phyloP scores from a whole-genome alignment of 106 monocot species.

The Allium sativum region DNA sequence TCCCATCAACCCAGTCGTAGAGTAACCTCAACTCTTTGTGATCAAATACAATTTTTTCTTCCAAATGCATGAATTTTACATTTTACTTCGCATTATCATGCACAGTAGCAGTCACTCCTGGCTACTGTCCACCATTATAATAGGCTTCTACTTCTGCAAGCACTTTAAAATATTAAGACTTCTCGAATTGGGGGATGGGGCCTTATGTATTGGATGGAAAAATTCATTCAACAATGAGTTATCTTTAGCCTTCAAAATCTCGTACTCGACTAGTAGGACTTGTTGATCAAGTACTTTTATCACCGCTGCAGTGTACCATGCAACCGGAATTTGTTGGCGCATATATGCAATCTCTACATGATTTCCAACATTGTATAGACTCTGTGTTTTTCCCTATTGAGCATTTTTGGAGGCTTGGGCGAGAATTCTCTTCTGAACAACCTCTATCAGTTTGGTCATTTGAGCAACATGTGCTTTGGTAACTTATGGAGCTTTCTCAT shows the following conservation, averaged over 20 bases:
- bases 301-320: conserved; percentile 29
- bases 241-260: background rate
- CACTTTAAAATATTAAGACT: conserved; percentile 1
- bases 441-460: background rate
- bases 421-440: too few relatives aligned
- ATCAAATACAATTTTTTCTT: conserved; percentile 29
- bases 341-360: conserved; percentile 23
- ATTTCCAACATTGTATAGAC: conserved; percentile 1
- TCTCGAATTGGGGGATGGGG: background rate
- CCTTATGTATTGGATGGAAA: conserved; percentile 7
- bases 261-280: conserved; percentile 22
- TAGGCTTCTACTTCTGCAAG: conserved; percentile 16
- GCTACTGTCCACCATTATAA: conserved; percentile 4
- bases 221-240: conserved; percentile 5
- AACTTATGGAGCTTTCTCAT: background rate
- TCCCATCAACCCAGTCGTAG: conserved; percentile 38
- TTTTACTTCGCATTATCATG: conserved; percentile 3
- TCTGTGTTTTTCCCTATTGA: background rate
- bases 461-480: background rate
- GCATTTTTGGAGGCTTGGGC: too few relatives aligned
- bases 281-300: conserved; percentile 17
- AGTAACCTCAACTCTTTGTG: conserved; percentile 21
- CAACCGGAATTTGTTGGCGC: conserved; percentile 3
- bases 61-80: conserved; percentile 15
- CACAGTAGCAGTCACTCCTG: conserved; percentile 10